These are phyloP conservation scores for Ophiostoma triangulosporum DNA, from an alignment of 2,329 filamentous ascomycete genomes.

Conservation along the genomic window DNA sequence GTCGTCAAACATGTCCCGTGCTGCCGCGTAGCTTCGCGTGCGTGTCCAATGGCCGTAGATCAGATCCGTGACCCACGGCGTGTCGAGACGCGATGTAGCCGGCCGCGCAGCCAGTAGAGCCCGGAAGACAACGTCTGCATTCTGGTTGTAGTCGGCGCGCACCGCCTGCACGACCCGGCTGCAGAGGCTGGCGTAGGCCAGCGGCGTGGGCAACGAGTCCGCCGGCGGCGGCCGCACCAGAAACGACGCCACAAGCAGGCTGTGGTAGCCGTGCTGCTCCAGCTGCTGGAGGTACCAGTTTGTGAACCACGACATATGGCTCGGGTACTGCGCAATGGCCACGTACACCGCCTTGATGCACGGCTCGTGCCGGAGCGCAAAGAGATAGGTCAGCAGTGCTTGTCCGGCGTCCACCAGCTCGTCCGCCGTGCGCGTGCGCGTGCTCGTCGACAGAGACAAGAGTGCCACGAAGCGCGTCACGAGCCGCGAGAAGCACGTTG, in stretches of 20 bases:
- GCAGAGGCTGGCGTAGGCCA: slow-evolving; percentile 18
- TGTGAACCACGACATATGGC: slow-evolving; percentile 11
- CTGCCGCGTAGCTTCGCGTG: slow-evolving; percentile 16
- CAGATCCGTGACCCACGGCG: slow-evolving; percentile 25
- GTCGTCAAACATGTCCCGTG: slow-evolving; percentile 17
- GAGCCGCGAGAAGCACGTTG: background rate
- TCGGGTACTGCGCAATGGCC: slow-evolving; percentile 17
- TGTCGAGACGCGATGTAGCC: slow-evolving; percentile 15
- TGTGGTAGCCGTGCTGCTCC: slow-evolving; percentile 14
- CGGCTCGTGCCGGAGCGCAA: background rate
- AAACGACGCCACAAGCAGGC: slow-evolving; percentile 23
- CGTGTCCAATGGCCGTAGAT: slow-evolving; percentile 24
- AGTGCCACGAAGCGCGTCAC: background rate
- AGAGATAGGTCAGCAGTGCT: background rate
- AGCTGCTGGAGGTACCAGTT: slow-evolving; percentile 22
- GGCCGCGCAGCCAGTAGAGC: slow-evolving; percentile 18
- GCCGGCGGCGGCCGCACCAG: slow-evolving; percentile 14
- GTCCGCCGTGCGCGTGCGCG: background rate
- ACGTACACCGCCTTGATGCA: slow-evolving; percentile 20
- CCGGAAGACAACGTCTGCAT: slow-evolving; percentile 19
- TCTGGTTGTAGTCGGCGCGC: slow-evolving; percentile 17
- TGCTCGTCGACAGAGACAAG: background rate
- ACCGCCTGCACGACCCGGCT: slow-evolving; percentile 22
- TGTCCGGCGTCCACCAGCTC: background rate
- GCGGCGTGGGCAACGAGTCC: background rate